Percentiles rank a stretch among this genome's conserved stretches.
These are phyloP conservation scores for Coemansia furcata DNA, from an alignment of 192 early-diverging fungal species.

Conservation along the genomic window DNA sequence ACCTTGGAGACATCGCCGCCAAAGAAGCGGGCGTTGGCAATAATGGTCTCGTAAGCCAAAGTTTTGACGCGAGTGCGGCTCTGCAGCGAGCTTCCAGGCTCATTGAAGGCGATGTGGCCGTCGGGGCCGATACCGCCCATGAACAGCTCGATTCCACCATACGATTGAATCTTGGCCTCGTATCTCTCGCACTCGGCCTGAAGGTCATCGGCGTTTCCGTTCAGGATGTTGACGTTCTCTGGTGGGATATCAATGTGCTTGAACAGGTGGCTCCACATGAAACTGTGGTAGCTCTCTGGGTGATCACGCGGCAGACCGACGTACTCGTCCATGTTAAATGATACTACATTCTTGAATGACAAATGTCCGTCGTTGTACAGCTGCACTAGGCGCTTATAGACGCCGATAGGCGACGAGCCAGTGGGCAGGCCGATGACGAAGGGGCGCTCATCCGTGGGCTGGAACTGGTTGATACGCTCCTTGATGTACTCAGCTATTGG, in stretches of 20 bases:
- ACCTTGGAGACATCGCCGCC: constrained; percentile 81
- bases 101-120: constrained; percentile 91
- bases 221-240: constrained; percentile 81
- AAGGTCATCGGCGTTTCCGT: constrained; percentile 80
- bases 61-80: constrained; percentile 84
- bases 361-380: constrained; percentile 65
- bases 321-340: constrained; percentile 94
- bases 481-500: constrained; percentile 74
- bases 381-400: constrained; percentile 77
- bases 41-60: constrained; percentile 83
- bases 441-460: constrained; percentile 68
- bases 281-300: constrained; percentile 86
- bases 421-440: constrained; percentile 87
- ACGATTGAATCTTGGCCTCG: constrained; percentile 74
- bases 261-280: constrained; percentile 91
- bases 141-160: constrained; percentile 86
- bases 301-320: constrained; percentile 81
- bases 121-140: constrained; percentile 88
- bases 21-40: constrained; percentile 87
- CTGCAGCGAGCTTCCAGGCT: constrained; percentile 80
- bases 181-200: constrained; percentile 77
- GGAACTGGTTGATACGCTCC: constrained; percentile 74
- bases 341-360: constrained; percentile 77
- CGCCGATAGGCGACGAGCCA: constrained; percentile 79
- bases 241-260: constrained; percentile 81